Evolutionary conservation across 2,329 filamentous ascomycete species (phyloP).

Genomic region (Colletotrichum spaethianum): DNA sequence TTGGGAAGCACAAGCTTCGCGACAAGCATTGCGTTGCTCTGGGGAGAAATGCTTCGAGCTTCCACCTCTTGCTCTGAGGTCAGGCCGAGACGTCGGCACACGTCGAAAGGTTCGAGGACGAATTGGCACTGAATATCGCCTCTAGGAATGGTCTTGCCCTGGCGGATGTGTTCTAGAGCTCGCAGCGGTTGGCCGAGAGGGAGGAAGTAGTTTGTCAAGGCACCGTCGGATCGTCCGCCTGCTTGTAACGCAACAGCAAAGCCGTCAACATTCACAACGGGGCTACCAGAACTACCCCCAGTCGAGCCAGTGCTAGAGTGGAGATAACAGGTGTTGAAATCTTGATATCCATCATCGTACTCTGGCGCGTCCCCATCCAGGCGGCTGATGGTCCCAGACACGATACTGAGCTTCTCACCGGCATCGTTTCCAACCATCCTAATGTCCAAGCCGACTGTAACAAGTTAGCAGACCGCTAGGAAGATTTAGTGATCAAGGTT

Average conservation of each 20-base stretch:
- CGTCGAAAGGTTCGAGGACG: constrained; percentile 96
- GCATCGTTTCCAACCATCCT: constrained; percentile 98
- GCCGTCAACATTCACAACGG: constrained; percentile 95
- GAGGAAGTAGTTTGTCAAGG: constrained; percentile 97
- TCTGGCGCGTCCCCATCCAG: constrained; percentile 97
- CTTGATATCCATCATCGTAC: constrained; percentile 97
- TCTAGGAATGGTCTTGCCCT: constrained; percentile 81
- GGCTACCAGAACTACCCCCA: constrained; percentile 97
- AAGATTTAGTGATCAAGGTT: no score
- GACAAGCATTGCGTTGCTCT: constrained; percentile 88
- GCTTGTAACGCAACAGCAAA: constrained; percentile 93
- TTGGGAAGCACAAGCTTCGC: constrained; percentile 94
- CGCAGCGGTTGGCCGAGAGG: constrained; percentile 91
- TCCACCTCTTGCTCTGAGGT: constrained; percentile 48
- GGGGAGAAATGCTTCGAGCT: no score
- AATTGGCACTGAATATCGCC: constrained; percentile 99
- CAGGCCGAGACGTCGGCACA: constrained; percentile 90
- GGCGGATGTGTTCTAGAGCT: constrained; percentile 87
- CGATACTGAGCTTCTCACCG: constrained; percentile 96
- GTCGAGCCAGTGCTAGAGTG: constrained; percentile 95
- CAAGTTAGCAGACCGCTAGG: no score
- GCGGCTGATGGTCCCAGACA: constrained; percentile 96
- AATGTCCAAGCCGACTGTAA: constrained; percentile 87
- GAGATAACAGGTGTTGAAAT: constrained; percentile 97
- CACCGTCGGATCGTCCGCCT: constrained; percentile 92